These are phyloP conservation scores for Apophysomyces variabilis DNA, from an alignment of 371 early-diverging fungal genomes.

Conservation along the genomic window DNA sequence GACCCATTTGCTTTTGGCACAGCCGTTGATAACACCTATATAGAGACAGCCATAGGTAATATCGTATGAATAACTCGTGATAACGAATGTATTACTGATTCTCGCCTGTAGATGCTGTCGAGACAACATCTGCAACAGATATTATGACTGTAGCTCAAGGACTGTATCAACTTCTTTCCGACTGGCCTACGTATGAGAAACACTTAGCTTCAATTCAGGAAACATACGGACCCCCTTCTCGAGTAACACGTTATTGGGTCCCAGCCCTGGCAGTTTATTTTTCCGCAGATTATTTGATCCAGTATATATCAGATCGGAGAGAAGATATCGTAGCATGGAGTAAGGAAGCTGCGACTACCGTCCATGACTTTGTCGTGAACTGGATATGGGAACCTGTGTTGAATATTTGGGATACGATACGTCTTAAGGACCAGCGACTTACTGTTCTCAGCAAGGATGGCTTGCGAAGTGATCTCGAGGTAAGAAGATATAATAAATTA, in stretches of 20 bases:
- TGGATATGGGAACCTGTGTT: conserved; percentile 84
- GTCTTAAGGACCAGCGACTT: conserved; percentile 77
- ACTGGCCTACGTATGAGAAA: conserved; percentile 20
- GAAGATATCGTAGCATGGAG: conserved; percentile 54
- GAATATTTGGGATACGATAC: conserved; percentile 84
- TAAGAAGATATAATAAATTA: conserved; percentile 28
- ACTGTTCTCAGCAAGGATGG: conserved; percentile 79
- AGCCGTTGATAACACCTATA: conserved; percentile 11
- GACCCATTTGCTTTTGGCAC: conserved; percentile 9
- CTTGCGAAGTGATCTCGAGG: conserved; percentile 79
- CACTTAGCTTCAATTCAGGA: conserved; percentile 23
- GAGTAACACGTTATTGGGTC: conserved; percentile 65
- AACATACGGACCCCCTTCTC: conserved; percentile 50
- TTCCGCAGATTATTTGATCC: conserved; percentile 36
- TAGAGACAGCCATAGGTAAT: conserved; percentile 10
- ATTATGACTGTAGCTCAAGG: neutral
- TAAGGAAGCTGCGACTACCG: conserved; percentile 57
- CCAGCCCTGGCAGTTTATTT: conserved; percentile 50
- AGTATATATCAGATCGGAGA: conserved; percentile 49
- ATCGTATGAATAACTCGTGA: conserved; percentile 23
- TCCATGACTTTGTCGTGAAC: conserved; percentile 61
- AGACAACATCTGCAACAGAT: neutral
- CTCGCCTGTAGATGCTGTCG: conserved; percentile 13
- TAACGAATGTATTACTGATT: neutral
- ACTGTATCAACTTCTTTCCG: conserved; percentile 13